Evolutionary conservation across 106 monocot species (phyloP).

Genomic region (Dioscorea alata): DNA sequence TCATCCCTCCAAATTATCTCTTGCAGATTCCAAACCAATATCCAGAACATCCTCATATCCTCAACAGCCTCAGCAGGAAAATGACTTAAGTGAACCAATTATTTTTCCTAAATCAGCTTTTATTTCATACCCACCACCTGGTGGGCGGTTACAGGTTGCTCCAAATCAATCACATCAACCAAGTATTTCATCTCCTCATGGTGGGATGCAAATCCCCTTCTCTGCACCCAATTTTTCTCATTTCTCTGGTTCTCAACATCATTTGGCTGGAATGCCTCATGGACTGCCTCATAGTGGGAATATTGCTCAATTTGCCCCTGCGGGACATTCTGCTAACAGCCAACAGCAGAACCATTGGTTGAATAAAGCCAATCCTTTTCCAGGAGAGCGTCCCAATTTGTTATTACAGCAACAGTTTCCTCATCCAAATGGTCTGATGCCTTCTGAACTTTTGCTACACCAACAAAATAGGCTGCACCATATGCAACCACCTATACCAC

Average conservation of each 20-base stretch:
- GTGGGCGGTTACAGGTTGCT: slow-evolving; percentile 26
- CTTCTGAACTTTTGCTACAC: slow-evolving; percentile 41
- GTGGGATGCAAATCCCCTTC: slow-evolving; percentile 23
- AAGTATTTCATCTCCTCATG: slow-evolving; percentile 34
- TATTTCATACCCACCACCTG: slow-evolving; percentile 54
- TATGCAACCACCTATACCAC: slow-evolving; percentile 12
- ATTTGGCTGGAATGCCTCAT: slow-evolving; percentile 34
- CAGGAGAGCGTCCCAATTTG: slow-evolving; percentile 37
- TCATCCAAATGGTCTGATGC: slow-evolving; percentile 29
- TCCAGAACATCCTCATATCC: slow-evolving; percentile 33
- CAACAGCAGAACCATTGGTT: slow-evolving; percentile 30
- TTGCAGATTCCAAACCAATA: slow-evolving; percentile 25
- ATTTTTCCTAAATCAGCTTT: slow-evolving; percentile 36
- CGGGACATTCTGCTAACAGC: slow-evolving; percentile 19
- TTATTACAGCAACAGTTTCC: slow-evolving; percentile 35
- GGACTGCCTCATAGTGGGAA: slow-evolving; percentile 38
- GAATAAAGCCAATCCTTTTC: slow-evolving; percentile 24
- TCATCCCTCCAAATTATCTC: slow-evolving; percentile 11
- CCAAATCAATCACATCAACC: slow-evolving; percentile 33
- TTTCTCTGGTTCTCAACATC: slow-evolving; percentile 38
- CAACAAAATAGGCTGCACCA: slow-evolving; percentile 41
- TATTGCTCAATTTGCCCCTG: slow-evolving; percentile 31
- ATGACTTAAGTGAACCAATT: slow-evolving; percentile 11
- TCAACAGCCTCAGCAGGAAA: slow-evolving; percentile 25
- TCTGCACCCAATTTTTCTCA: slow-evolving; percentile 19